Evolutionary conservation across 2,329 filamentous ascomycete species (phyloP), one percentile per base, ranked within the genome.

Genomic region (Calycina herbarum): DNA sequence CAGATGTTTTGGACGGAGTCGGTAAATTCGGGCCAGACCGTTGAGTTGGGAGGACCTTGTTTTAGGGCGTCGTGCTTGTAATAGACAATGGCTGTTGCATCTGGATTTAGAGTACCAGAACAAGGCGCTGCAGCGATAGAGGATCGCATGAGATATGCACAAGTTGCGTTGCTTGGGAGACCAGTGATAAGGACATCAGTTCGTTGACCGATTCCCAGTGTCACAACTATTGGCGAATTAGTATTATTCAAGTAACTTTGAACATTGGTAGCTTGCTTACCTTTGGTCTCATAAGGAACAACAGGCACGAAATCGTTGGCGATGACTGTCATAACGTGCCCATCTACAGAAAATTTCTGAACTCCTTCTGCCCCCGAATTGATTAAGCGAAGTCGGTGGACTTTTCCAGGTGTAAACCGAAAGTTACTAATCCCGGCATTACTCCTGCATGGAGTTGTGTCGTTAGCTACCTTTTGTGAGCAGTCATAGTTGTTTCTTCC

Each of bases 11-110:
- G 13, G 27, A 57, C 54, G 6, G 59, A 67, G 24, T 61, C 57
- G 4, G 38, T 40, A 8, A 57, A 72, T 45, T 58, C 66, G 17
- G 67, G 64, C 67, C 69, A 73, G 3, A 69, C 40, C 1, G 63
- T 69, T 15, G 67, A 69, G 45, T 38, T 70, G 17, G 69, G 67
- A 6, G 40, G 63, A 5, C 48, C 15, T 6, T 59, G 24, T 1
- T 45, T n/a, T 0, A 17, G 15, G 1, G 35, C 15, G 2, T 38
- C 79, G 2, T 83, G 83, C 40, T 87, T 80, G 73, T 92, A 92
- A 77, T 89, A 89, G 40, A 91, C 80, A 8, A 83, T 85, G 5
- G 88, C 89, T 1, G 85, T 73, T 3, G 83, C 87, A 62, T 82
- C 72, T 1, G 82, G 82, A 54, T 85, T 80, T 24, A 75, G 77